phyloP scores from a whole-genome alignment of 768 basidiomycete species.

The Lentinula lateritia region DNA sequence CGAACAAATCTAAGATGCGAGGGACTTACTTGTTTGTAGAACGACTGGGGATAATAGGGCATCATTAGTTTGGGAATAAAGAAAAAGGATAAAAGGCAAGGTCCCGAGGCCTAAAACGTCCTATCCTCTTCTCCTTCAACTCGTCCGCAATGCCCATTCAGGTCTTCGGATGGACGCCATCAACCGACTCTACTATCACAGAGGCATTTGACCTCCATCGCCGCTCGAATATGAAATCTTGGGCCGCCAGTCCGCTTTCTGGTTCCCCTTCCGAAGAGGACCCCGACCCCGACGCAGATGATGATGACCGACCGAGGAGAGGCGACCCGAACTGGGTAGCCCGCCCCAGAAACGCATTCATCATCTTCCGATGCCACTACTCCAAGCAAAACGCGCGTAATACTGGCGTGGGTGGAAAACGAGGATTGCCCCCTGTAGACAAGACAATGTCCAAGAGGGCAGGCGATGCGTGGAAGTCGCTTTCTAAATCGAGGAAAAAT shows the following conservation, averaged over 20 bases:
- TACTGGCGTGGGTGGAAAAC: constrained; percentile 4
- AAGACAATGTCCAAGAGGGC: constrained; percentile 48
- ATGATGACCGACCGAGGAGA: not conserved
- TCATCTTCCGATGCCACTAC: constrained; percentile 48
- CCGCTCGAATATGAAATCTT: not conserved
- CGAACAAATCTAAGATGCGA: not conserved
- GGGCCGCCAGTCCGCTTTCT: not conserved
- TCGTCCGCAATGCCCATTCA: not conserved
- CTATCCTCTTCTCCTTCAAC: not conserved
- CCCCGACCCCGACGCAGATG: not conserved
- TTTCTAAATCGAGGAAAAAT: constrained; percentile 28
- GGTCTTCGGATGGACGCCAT: not conserved
- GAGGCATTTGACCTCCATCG: not conserved
- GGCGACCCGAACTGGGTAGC: constrained; percentile 22
- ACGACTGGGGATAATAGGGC: not conserved
- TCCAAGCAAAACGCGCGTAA: not conserved
- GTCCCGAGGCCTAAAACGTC: not conserved
- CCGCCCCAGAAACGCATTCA: constrained; percentile 53
- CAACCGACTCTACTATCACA: not conserved
- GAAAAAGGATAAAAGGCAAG: not conserved
- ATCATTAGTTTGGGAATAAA: too few relatives aligned
- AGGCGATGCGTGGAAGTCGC: constrained; percentile 51
- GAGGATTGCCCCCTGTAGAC: constrained; percentile 25
- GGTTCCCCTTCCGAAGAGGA: not conserved
- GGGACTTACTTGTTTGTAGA: not conserved